Base-by-base conservation (phyloP, 2,329 filamentous ascomycete species). In the Penicillium sp. region DNA sequence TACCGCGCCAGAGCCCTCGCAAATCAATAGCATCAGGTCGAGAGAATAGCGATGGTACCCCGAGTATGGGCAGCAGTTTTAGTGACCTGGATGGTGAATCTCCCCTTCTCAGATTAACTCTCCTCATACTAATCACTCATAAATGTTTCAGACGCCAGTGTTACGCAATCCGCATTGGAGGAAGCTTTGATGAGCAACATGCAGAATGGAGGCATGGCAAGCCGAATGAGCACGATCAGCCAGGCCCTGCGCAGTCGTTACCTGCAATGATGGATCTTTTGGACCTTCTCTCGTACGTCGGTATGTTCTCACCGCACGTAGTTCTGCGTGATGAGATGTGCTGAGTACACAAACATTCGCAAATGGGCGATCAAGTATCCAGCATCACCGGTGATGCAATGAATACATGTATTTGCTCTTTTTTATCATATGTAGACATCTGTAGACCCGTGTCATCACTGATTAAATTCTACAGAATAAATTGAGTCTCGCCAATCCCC, bases 51-150 rank as follows among this genome's bases (percentile, higher is more conserved):
- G 78, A 81, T 52, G 78, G 78, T 10, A 79, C 78, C 8, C 79
- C 79, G 3, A 82, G 79, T 54, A 83, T 83, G 78, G 82, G 82
- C 0, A 84, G 81, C 54, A 84, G 81, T 48, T 85, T 84, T 58
- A 83, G 80, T 56, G 82, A 85, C 64, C 69, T 86, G 31, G 82
- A 85, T 62, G 80, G 81, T 79, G 67, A 49, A 65, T 52, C 23
- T 12, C 12, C 8, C 24, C 20, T 47, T 15, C 24, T 6, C 27
- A 23, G 18, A 13, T 42, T 9, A 12, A 23, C 13, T 12, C 10
- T 7, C 5, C 5, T 42, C 1, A 9, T 33, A 1, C n/a, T 23
- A 12, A 32, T 37, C 12, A 33, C 39, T 49, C 25, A 42, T 44
- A 15, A 12, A 28, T 7, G 13, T 3, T 33, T n/a, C 18, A 80